Evolutionary conservation across 768 basidiomycete species (phyloP), one percentile per base, ranked within the genome.

Genomic region (Phylloporus scabripes): DNA sequence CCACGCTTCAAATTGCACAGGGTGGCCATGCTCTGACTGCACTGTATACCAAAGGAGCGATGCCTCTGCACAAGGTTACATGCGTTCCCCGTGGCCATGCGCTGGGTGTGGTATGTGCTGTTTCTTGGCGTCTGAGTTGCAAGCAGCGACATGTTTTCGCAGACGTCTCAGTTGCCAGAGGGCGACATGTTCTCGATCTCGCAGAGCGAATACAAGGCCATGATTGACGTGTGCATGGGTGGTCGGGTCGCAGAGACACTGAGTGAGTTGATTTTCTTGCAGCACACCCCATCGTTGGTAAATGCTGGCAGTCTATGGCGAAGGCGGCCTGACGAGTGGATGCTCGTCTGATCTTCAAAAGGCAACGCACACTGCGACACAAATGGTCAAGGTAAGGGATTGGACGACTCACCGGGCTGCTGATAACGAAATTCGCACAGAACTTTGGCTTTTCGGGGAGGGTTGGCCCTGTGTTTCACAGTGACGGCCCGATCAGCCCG

Each of bases 1-100:
- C 36, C 5, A 3, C 12, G 5, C 29, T 23, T 23, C 61, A 5
- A 63, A 55, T 38, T 32, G 60, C 18, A 40, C 51, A 89, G 85
- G 90, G 89, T 52, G 93, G 92, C 31, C 93, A 97, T 66, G 92
- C 94, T 24, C 76, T 97, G n/a, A 84, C 93, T 21, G 93, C 95
- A 6, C 72, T 98, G 42, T 92, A 92, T 65, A 98, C 96, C 1
- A 80, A 89, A 53, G 95, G 94, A 43, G 92, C 94, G 37, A 92
- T 93, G 81, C 96, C 96, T 36, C 70, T 99, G 54, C 94, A 98
- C 69, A 96, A 96, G 72, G 95, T 98, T 29, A 98, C 95, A 21
- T 96, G 95, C 65, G 81, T 99, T 46, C 95, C 95, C 34, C 87
- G 96, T 59, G 96, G 96, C 23, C 88, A 95, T 63, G 87, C 93